Base-by-base conservation (phyloP, 768 basidiomycete species). In the Mycena leptocephala region DNA sequence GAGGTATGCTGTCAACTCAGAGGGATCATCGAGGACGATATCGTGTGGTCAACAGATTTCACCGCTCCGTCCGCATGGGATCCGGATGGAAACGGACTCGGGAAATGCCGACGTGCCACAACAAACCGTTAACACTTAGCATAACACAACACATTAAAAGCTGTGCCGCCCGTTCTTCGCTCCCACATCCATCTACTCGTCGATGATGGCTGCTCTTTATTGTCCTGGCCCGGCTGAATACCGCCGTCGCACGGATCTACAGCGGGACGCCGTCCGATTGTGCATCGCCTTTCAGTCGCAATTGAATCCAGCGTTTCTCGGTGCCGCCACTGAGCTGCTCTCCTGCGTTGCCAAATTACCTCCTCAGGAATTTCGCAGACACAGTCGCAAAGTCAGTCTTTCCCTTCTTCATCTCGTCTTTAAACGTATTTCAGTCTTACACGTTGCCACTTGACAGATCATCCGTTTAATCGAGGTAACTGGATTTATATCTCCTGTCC, bases 391-490 rank as follows among this genome's bases (percentile, higher is more conserved):
- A 11, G 74, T 75, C 35, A n/a, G 51, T 65, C 64, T 70, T 65
- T 56, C 33, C 37, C 16, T 70, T 3, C 20, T 26, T 33, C 22
- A n/a, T 11, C 64, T 30, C 24, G 0, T 72, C 16, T 13, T 43
- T 39, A 14, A 14, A 39, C 14, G 51, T 56, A 66, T 33, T 35
- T 58, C 26, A 18, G 9, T 13, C 67, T 75, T 26, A 74, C 58
- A 46, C 58, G 35, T 59, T 30, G 66, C 46, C 68, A 55, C 51
- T 37, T 35, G 2, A 3, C 63, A 75, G 74, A 75, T 75, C 69
- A 53, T 75, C 39, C 74, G 67, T 64, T 75, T 75, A 65, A 75
- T 75, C 74, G 68, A 75, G 68, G 74, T 75, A 59, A 70, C 68
- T 14, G 13, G 18, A 65, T 51, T 48, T 32, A 0, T 11, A 14